A percentile compares a stretch with the other conserved stretches of the same genome.
phyloP scores from a whole-genome alignment of 176 grass and related monocot species.

The Alopecurus myosuroides region DNA sequence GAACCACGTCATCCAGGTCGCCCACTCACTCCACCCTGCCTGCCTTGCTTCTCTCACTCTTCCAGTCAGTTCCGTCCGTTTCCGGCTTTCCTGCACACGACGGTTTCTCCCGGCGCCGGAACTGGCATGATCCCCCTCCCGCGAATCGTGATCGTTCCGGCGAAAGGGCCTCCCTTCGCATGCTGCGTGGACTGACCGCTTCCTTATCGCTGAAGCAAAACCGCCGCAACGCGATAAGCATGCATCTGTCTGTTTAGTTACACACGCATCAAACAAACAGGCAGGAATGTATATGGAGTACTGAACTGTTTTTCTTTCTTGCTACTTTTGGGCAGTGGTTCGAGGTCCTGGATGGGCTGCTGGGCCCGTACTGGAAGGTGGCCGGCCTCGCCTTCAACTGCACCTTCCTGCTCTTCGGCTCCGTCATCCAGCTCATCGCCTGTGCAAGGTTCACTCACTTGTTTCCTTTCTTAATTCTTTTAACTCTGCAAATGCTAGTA shows the following conservation, averaged over 20 bases:
- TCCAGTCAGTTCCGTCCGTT: not conserved
- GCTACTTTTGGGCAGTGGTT: constrained; percentile 34
- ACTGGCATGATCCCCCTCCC: constrained; percentile 6
- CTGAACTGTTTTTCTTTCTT: not conserved
- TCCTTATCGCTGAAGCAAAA: constrained; percentile 17
- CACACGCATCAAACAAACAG: not conserved
- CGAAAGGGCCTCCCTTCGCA: not conserved
- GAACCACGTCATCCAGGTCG: constrained; percentile 73
- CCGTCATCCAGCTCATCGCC: constrained; percentile 61
- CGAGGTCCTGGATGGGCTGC: constrained; percentile 50
- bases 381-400: constrained; percentile 53
- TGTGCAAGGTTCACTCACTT: constrained; percentile 29
- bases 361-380: constrained; percentile 50
- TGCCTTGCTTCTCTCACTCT: not conserved
- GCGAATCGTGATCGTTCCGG: not conserved
- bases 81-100: not conserved
- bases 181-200: not conserved
- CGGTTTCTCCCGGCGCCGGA: not conserved
- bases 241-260: not conserved
- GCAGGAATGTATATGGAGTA: not conserved
- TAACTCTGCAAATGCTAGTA: not conserved
- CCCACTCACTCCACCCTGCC: not conserved
- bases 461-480: not conserved
- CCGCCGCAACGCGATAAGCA: constrained; percentile 27
- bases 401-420: constrained; percentile 62